Evolutionary conservation across 2,329 filamentous ascomycete genomes (phyloP), one percentile per base, ranked within the genome.

Genomic region (Exophiala alcalophila): DNA sequence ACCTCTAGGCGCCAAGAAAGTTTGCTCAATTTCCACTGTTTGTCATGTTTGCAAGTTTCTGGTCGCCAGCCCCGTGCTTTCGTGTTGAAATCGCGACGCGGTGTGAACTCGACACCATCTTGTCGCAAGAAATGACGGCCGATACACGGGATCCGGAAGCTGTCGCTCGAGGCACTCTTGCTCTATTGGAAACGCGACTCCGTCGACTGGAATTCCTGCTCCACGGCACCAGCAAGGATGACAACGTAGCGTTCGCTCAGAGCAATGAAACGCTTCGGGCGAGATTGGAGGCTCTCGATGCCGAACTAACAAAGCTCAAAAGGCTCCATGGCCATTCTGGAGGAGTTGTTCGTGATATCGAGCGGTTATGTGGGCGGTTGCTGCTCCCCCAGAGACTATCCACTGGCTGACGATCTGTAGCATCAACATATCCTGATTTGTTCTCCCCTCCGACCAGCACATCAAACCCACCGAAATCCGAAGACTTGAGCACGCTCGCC

Each of bases 121-220:
- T n/a, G n/a, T n/a, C n/a, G n/a, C n/a, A n/a, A 21, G 15, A 18
- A 11, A 50, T 50, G 48, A 32, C 48, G 8, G 36, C 15, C 10
- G 27, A 43, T 12, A 16, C 33, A 10, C 25, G 26, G 15, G 40
- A 55, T 25, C 50, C 53, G 10, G 48, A 46, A 12, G 33, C 29
- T 11, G 45, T 44, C 3, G 52, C 54, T 15, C 44, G 31, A 20
- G 43, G 39, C 15, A 53, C 52, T 9, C 47, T 57, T 2, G 51
- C 41, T 19, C 61, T 70, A 30, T 65, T 72, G 8, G 65, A 70
- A 48, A 59, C 61, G 7, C 68, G 69, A 35, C 60, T 72, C 8
- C 64, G 61, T 36, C 62, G 66, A 32, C 59, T 71, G 38, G 65
- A 69, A 47, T 72, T 66, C 53, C 62, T 72, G 30, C 59, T 72